Evolutionary conservation across 164 flowering plant genomes (phyloP), one percentile per base, ranked within the genome.

Genomic region (Vitis rotundifolia): DNA sequence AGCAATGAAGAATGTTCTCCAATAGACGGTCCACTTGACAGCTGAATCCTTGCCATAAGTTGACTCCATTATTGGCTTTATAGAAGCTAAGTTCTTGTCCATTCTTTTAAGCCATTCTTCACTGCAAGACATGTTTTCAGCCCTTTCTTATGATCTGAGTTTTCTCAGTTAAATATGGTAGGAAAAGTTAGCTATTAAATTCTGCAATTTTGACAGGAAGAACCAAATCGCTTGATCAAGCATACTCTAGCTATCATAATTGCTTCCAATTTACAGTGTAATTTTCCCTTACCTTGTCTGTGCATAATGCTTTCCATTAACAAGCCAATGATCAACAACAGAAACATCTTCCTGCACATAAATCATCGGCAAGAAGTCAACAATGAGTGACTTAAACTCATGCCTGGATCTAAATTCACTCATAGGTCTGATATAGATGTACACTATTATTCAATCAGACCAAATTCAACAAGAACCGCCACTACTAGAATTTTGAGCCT

Each of bases 81-180:
- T 78, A 12, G 86, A 70, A 53, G 73, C 71, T 74, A 72, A 18
- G 75, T 84, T 88, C 73, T 76, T 28, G 80, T 93, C 98, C 98
- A 91, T 93, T 81, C 92, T 88, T 75, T 87, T 89, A 13, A 91
- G 92, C 94, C 97, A 91, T 78, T 89, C 91, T 68, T 93, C 94
- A 67, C 98, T 93, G 85, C 74, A 84, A 68, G 56, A 77, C 47
- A 47, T 13, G 49, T 5, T 26, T 15, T 53, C 50, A 66, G 55
- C 8, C 28, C 44, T 37, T 37, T 22, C 26, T 22, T 22, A 22
- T 0, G 44, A 37, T 37, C 44, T 37, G 26, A 37, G 44, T 37
- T 37, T 37, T 37, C 44, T 37, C 44, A 6, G 44, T 37, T 37
- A 37, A 37, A 3, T 6, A 37, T 37, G 44, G 44, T 0, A 37